Conservation (phyloP, 192 early-diverging fungal genomes). For the Backusella macrospora region DNA sequence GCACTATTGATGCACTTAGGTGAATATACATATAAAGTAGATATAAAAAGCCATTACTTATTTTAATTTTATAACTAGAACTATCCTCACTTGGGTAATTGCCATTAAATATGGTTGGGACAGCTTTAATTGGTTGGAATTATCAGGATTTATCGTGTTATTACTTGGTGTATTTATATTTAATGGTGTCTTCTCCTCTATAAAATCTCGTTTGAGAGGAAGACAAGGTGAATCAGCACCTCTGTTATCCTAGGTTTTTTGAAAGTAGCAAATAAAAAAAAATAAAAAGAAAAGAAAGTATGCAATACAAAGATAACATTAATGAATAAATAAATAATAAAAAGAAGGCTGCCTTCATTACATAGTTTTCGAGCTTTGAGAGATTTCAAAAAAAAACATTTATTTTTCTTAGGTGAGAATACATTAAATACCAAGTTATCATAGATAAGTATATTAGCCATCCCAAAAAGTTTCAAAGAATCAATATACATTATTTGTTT, state of each 20-base stretch:
- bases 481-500: not conserved
- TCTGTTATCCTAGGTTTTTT: slow-evolving; percentile 8
- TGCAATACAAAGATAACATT: not conserved
- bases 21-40: slow-evolving; percentile 19
- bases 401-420: too few species aligned
- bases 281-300: not conserved
- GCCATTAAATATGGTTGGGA: slow-evolving; percentile 34
- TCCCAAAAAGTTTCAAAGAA: slow-evolving; percentile 5
- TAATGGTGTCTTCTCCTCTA: slow-evolving; percentile 30
- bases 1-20: slow-evolving; percentile 29
- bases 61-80: slow-evolving; percentile 25
- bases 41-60: not conserved
- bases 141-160: slow-evolving; percentile 30
- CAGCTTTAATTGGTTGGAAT: slow-evolving; percentile 28
- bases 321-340: slow-evolving; percentile 7
- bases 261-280: not conserved
- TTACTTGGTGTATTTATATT: slow-evolving; percentile 31
- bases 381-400: not conserved
- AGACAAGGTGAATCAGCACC: slow-evolving; percentile 12
- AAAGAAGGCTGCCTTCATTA: not conserved
- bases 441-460: not conserved
- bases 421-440: too few species aligned
- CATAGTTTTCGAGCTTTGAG: not conserved
- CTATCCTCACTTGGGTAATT: slow-evolving; percentile 26
- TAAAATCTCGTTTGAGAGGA: not conserved